Evolutionary conservation across 495 filamentous ascomycete genomes (phyloP), one percentile per base, ranked within the genome.

Genomic region (Aspergillus leporis): DNA sequence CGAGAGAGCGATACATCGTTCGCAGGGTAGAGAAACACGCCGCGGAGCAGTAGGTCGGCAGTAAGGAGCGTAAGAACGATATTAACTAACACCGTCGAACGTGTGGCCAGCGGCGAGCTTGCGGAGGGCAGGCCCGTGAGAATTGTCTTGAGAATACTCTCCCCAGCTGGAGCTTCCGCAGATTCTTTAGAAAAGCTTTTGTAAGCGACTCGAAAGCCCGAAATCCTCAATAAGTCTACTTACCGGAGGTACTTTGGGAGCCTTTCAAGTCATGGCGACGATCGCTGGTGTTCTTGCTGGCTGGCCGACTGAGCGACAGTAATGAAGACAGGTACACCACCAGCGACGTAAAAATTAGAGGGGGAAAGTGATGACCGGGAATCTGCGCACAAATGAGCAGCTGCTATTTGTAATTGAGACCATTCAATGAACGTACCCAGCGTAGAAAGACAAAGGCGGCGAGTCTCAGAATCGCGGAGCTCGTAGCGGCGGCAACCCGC

Each of bases 1-100:
- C 93, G 81, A 18, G 87, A 87, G 66, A 98, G 95, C 0, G 91
- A 86, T 12, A 94, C 80, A 61, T 95, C 87, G n/a, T 88, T 69
- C 22, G 74, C 85, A 0, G 85, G 83, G 69, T 96, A 79, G 40
- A 87, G 78, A 41, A 86, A 71, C 10, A 81, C 77, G 5, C 87
- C 89, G 14, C 87, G 82, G 61, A 89, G 89, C 10, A 92, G 78
- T 41, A 92, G 79, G 68, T 98, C 94, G 32, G 86, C 77, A 0
- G 86, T 80, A 62, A 91, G 80, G 10, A 84, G 70, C 14, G 90
- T 78, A 19, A 91, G 77, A 1, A 81, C 68, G 28, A 83, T 58
- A 68, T 97, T 98, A 66, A 94, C 82, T 22, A 83, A 64, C 9
- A 90, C 81, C 0, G 90, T 92, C 9, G 83, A 57, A n/a, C 78